Conservation (phyloP, 2,329 filamentous ascomycete species). For the Aureobasidium sp. region DNA sequence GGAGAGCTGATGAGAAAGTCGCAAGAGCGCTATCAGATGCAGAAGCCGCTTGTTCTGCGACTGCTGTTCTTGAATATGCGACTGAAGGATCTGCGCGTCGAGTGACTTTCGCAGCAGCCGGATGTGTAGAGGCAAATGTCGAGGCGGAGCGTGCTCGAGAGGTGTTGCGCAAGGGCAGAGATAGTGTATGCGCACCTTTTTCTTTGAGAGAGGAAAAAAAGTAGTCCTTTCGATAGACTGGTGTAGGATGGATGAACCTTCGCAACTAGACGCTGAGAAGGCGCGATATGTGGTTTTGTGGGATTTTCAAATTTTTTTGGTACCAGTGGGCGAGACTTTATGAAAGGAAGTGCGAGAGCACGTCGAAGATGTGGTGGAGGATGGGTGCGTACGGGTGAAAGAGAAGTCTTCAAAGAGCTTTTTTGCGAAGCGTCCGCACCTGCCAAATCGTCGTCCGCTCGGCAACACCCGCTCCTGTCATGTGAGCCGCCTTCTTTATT, state of each 20-base stretch:
- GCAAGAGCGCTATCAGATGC: not conserved
- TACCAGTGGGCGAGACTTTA: constrained; percentile 21
- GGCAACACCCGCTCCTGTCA: not conserved
- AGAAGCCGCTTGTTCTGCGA: not conserved
- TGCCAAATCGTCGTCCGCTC: not conserved
- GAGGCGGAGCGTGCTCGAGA: not conserved
- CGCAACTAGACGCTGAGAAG: constrained; percentile 16
- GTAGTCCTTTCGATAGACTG: constrained; percentile 9
- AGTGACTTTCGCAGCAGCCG: not conserved
- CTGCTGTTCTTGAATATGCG: not conserved
- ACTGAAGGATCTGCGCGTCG: not conserved
- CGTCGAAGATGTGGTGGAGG: constrained; percentile 16
- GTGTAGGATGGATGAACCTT: constrained; percentile 9
- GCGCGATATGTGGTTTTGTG: constrained; percentile 24
- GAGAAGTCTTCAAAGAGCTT: not conserved
- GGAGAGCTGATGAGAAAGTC: not conserved
- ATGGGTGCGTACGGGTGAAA: not conserved
- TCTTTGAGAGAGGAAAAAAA: not conserved
- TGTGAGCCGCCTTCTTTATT: no score
- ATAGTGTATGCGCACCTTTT: constrained; percentile 11
- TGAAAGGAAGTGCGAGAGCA: constrained; percentile 19
- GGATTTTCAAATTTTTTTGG: constrained; percentile 32
- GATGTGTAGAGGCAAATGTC: not conserved
- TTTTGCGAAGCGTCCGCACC: not conserved
- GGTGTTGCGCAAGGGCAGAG: not conserved